Percentiles rank a stretch among this genome's conserved stretches.
phyloP scores from a whole-genome alignment of 257 asterid genomes.

The Parsonsia alboflavescens region DNA sequence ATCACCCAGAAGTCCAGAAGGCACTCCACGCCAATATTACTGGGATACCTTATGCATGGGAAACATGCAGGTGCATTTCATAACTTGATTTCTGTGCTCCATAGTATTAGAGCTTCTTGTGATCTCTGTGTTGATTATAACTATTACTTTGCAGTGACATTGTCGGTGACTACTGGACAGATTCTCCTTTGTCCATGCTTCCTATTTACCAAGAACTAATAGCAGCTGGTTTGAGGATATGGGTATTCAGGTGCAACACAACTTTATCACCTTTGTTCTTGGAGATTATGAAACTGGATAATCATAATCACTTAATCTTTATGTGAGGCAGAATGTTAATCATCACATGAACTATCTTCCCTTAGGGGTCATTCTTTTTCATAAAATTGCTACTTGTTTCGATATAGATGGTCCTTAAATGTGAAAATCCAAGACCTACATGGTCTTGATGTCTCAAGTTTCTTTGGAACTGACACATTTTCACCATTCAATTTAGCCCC shows the following conservation, averaged over 20 bases:
- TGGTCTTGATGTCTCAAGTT: background rate
- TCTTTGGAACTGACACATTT: background rate
- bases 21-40: conserved; percentile 88
- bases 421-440: background rate
- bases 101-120: conserved; percentile 1
- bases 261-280: conserved; percentile 3
- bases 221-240: conserved; percentile 76
- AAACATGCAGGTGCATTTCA: conserved; percentile 71
- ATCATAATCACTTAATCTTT: background rate
- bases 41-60: conserved; percentile 63
- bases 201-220: conserved; percentile 84
- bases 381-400: conserved; percentile 1
- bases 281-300: background rate
- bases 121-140: conserved; percentile 3
- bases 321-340: background rate
- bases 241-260: conserved; percentile 79
- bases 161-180: conserved; percentile 77
- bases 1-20: conserved; percentile 80
- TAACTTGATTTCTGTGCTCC: conserved; percentile 14
- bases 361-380: background rate
- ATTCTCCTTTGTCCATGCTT: conserved; percentile 89
- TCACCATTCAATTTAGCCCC: too few species aligned
- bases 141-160: conserved; percentile 51
- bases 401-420: background rate
- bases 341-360: background rate